Evolutionary conservation across 163 green algal genomes (phyloP).

Genomic region (Scenedesmus sp.): DNA sequence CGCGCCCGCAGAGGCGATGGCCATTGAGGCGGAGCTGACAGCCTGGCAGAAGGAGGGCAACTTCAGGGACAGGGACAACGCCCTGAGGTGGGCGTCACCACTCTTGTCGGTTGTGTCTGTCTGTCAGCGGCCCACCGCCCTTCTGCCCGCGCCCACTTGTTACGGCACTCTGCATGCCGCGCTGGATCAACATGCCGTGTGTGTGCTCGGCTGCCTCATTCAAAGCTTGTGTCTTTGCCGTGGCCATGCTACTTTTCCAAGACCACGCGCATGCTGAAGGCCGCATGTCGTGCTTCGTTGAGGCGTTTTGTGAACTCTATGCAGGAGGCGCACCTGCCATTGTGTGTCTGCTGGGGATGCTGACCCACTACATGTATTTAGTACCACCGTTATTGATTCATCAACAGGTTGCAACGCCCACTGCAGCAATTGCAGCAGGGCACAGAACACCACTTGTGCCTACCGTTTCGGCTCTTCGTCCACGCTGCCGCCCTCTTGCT

Average conservation of each 20-base stretch:
- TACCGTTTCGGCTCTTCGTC: neutral
- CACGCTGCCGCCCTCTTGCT: neutral
- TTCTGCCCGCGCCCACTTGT: too few relatives aligned
- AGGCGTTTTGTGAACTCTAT: constrained; percentile 79
- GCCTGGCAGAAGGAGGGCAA: constrained; percentile 75
- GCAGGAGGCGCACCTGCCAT: neutral
- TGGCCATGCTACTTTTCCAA: neutral
- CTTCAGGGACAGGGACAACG: constrained; percentile 63
- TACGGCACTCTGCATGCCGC: too few relatives aligned
- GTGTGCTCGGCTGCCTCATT: too few relatives aligned
- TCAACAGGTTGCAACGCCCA: constrained; percentile 77
- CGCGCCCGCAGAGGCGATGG: constrained; percentile 84
- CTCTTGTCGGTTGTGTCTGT: too few relatives aligned
- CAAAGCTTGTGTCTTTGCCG: too few relatives aligned
- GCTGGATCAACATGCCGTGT: neutral
- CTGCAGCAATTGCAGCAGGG: constrained; percentile 88
- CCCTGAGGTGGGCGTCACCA: constrained; percentile 68
- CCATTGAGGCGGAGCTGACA: constrained; percentile 91
- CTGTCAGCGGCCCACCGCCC: too few relatives aligned
- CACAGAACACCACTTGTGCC: constrained; percentile 77
- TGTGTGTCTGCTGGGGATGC: too few relatives aligned
- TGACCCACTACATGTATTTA: too few relatives aligned
- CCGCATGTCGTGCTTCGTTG: constrained; percentile 78
- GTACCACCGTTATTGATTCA: too few relatives aligned
- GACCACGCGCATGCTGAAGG: constrained; percentile 80